Evolutionary conservation across 371 early-diverging fungal genomes (phyloP), one percentile per base, ranked within the genome.

Genomic region (Actinomucor elegans): DNA sequence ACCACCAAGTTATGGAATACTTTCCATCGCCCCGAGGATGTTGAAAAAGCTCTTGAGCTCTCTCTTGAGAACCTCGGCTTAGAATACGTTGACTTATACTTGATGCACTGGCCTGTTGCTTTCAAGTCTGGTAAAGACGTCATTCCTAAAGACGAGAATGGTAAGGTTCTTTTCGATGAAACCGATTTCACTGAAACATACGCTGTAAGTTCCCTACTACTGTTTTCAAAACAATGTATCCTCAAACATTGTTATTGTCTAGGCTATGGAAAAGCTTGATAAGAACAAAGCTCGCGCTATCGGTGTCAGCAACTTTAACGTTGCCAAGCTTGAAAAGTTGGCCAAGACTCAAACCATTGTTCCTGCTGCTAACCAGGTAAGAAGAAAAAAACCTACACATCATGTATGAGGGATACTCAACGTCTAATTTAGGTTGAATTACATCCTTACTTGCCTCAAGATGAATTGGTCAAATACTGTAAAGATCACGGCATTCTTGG

Each of bases 1-100:
- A 94, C 94, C 8, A 88, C 90, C 56, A 97, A 98, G 75, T 40
- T 91, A 23, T 86, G 85, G 87, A 83, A 83, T 57, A 79, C 70
- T 28, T 57, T 64, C 46, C 84, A 84, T 48, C 55, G 62, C 23
- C 79, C 80, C 28, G 67, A 73, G 26, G 57, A 79, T 48, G 81
- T 84, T 15, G 64, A 70, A 12, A 55, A 73, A 44, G 82, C 66
- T 4, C 51, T 78, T 34, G 61, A 71, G 32, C 50, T 50, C 10
- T 80, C 85, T n/a, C 68, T 90, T 41, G 35, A 62, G 21, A 71
- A 85, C 27, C 70, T 90, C 36, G 71, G 69, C 23, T 57, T 80
- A 14, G 78, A 82, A 17, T 91, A 91, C 55, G 51, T 91, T 31
- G 92, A 93, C 61, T 67, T 91, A 51, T 90, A 84, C 55, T 64